Evolutionary conservation across 2,329 filamentous ascomycete species (phyloP), one percentile per base, ranked within the genome.

Genomic region (Fusarium nodosum): DNA sequence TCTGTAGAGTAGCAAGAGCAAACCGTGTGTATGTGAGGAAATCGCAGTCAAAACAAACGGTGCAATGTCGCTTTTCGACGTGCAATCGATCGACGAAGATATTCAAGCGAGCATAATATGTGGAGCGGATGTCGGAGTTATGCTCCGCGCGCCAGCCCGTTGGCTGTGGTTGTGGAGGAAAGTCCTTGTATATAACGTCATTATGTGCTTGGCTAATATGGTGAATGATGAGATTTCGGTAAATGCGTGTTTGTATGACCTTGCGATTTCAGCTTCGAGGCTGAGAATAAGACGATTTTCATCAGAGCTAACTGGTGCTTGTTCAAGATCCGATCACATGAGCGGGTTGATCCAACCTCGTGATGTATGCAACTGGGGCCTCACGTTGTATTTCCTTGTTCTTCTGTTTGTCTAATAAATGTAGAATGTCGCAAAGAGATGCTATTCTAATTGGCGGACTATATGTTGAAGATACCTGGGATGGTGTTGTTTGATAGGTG

Each of bases 31-130:
- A 3, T 41, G 7, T 41, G 36, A 44, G 59, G 28, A 12, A 44
- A 38, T 28, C 44, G 24, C 38, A 30, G 20, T 46, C 34, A 18
- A 24, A 30, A 36, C 9, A 52, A 26, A 38, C 31, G 28, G 24
- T 28, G 24, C n/a, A n/a, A 4, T 30, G 18, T 13, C 33, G n/a
- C 28, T 41, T 7, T 34, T 50, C 8, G 5, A 44, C 18, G 39
- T 42, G 38, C 48, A 56, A 38, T 65, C 58, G 63, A 60, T 64
- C 63, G 48, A 68, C 71, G 38, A 65, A 44, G 64, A 55, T 61
- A 64, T 68, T 44, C 24, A 22, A 39, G 24, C n/a, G 34, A 33
- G 13, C 42, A 28, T 5, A 18, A 60, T 52, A 47, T 69, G 62
- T 70, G 66, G 66, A 70, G 66, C 38, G 42, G 15, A 50, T 3